Base-by-base conservation (phyloP, 805 yeast species). In the Suhomyces emberorum region DNA sequence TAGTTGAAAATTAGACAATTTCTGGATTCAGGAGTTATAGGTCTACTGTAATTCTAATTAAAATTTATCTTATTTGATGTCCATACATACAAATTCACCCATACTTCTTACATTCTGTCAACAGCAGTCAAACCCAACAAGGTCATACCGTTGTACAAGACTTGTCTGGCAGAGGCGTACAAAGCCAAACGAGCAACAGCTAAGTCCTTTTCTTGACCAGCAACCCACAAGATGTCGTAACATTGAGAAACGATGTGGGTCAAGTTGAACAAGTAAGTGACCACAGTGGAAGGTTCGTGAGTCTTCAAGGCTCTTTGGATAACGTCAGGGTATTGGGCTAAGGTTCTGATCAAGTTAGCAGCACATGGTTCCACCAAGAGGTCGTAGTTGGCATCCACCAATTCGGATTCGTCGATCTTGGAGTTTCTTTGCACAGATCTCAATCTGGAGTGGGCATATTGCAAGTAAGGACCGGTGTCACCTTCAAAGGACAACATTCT, bases 401-500 rank as follows among this genome's bases (percentile, higher is more conserved):
- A 62, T 35, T 71, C 63, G 18, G 65, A 70, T 15, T 64, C 60
- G 42, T 62, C 39, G 47, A 59, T 55, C 19, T 64, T 68, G 15
- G 95, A 78, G 52, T 86, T 87, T 71, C 98, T 83, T 67, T 87
- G 89, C 52, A 93, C 88, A 5, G 97, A 88, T 67, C 95, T 79
- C 59, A 93, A 79, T 66, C 98, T 86, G 15, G 98, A 88, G 68
- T 93, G 98, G 29, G 98, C 98, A 58, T 93, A 93, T 67, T 93
- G 98, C 61, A 93, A 76, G 69, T 93, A 93, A 42, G 98, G 98
- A 60, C 98, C 98, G 39, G 98, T 93, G 66, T 93, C 98, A 66
- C 98, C 98, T 72, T 93, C 98, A 49, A 93, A 89, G 3, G 98
- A 88, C 30, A 85, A 76, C 97, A 93, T 93, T 72, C 98, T 84